Percentiles rank a stretch among this genome's conserved stretches.
Conservation (phyloP, 257 asterid genomes). For the Thymus quinquecostatus region DNA sequence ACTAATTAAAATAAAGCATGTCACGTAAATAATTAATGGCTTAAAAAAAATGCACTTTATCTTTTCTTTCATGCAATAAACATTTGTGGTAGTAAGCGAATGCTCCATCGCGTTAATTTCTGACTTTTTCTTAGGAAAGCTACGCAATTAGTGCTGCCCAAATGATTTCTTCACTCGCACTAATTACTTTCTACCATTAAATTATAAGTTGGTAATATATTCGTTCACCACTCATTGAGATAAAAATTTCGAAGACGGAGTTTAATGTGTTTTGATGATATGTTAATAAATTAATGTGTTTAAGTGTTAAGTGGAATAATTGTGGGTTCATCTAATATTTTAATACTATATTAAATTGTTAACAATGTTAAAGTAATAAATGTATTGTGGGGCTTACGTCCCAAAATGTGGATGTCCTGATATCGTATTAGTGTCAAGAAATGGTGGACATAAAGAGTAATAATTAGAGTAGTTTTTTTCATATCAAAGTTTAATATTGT, state of each 20-base stretch:
- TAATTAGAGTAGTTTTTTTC: background rate
- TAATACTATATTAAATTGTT: too few relatives aligned
- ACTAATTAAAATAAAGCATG: background rate
- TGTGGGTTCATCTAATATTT: too few relatives aligned
- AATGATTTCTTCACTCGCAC: slow-evolving; percentile 19
- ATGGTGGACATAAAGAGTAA: too few relatives aligned
- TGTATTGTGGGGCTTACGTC: too few relatives aligned
- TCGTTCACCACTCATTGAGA: background rate
- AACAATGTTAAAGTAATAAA: too few relatives aligned
- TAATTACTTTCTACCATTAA: slow-evolving; percentile 7
- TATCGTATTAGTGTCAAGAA: too few relatives aligned
- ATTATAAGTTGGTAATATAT: background rate
- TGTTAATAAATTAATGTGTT: too few relatives aligned
- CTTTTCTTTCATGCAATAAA: background rate
- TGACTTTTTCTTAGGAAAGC: background rate
- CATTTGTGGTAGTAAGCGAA: slow-evolving; percentile 8
- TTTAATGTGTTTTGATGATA: too few relatives aligned
- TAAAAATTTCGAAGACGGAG: too few relatives aligned
- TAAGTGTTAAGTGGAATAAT: too few relatives aligned
- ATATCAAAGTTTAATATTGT: background rate
- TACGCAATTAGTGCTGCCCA: slow-evolving; percentile 18
- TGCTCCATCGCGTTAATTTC: slow-evolving; percentile 15
- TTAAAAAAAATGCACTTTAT: too few relatives aligned
- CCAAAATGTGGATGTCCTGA: too few relatives aligned
- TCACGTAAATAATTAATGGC: background rate